Evolutionary conservation across 2,329 filamentous ascomycete genomes (phyloP), one percentile per base, ranked within the genome.

Genomic region (Basipetospora chlamydospora): DNA sequence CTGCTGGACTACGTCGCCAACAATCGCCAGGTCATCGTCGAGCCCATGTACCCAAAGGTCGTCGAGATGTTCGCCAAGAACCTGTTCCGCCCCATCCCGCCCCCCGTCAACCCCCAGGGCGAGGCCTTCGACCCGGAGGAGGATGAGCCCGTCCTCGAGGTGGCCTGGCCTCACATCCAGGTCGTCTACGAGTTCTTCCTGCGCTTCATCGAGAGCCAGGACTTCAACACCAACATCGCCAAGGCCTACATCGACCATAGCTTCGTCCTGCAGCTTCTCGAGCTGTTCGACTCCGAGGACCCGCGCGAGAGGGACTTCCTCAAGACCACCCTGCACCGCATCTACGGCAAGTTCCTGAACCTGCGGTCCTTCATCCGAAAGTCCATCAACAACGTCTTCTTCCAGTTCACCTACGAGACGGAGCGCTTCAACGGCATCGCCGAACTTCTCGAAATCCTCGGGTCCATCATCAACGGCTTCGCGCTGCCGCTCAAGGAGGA

Each of bases 21-120:
- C 61, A 98, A 98, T 57, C 76, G 90, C 48, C 88, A 94, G 51
- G 90, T 98, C 53, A 98, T 98, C 51, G 95, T 87, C 3, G 90
- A 98, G 57, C 85, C 87, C 39, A 98, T 98, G 90, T 98, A 98
- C 51, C 90, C 90, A 25, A 80, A 85, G 42, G 90, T 98, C 18
- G 90, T 98, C 23, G 88, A 96, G 47, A 98, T 98, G 90, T 98
- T 98, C 57, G 80, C 83, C 55, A 98, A 96, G 71, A 98, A 98
- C 55, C 64, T 98, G 31, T 98, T 98, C 65, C 78, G 90, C 43
- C 90, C 90, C 2, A 95, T 98, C 42, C 90, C 90, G 28, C 90
- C 90, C 4, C 90, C 90, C 6, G 85, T 96, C 64, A 96, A 95
- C 50, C 90, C 90, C 3, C 90, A 96, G 60, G 90, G 90, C 42